Evolutionary conservation across 805 yeast genomes (phyloP).

Genomic region (Teunomyces kruisii): DNA sequence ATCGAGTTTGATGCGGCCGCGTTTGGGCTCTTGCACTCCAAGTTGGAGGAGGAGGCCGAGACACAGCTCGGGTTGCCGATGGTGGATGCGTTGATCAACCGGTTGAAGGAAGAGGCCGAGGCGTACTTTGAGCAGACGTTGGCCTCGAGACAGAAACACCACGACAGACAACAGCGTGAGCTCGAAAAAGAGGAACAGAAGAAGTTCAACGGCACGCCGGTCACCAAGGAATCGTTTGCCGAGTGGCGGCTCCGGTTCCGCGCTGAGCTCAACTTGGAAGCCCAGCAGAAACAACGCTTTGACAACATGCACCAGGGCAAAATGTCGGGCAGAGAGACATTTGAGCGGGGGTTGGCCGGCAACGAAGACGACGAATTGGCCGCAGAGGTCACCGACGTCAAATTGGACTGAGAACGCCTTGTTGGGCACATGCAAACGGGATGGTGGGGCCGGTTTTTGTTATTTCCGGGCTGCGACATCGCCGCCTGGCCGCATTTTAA

Average conservation of each 20-base stretch:
- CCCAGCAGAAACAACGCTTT: conserved; percentile 52
- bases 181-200: conserved; percentile 83
- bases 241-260: conserved; percentile 76
- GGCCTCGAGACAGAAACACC: conserved; percentile 49
- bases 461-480: background rate
- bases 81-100: conserved; percentile 73
- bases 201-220: conserved; percentile 88
- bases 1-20: conserved; percentile 57
- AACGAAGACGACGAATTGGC: conserved; percentile 48
- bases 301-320: conserved; percentile 67
- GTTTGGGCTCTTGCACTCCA: conserved; percentile 35
- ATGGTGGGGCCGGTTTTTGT: too few species aligned
- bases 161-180: conserved; percentile 57
- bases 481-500: background rate
- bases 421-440: too few species aligned
- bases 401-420: conserved; percentile 2
- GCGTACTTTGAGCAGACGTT: conserved; percentile 59
- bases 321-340: conserved; percentile 84
- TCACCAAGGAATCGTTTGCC: conserved; percentile 70
- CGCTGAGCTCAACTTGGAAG: conserved; percentile 68
- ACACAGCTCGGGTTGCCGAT: conserved; percentile 90
- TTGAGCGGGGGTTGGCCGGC: conserved; percentile 84
- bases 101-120: conserved; percentile 82
- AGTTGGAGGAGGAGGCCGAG: conserved; percentile 60
- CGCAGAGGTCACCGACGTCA: conserved; percentile 14